Conservation (phyloP, 768 basidiomycete genomes). For the Naematelia encephala region DNA sequence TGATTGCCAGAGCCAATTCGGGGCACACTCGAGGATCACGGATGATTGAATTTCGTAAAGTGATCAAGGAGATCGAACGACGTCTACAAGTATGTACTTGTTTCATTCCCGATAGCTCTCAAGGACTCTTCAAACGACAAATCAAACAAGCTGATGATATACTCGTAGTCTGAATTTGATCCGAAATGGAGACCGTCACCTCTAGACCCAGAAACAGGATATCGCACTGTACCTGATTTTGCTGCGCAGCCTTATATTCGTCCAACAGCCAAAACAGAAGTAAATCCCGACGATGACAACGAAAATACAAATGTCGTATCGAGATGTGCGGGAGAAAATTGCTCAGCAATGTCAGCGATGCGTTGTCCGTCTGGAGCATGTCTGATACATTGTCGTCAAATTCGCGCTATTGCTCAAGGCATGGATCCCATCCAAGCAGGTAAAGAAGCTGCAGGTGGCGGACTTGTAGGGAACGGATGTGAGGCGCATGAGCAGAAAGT, state of each 20-base stretch:
- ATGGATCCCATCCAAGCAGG: conserved; percentile 27
- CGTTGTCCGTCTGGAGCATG: conserved; percentile 44
- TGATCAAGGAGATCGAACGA: conserved; percentile 62
- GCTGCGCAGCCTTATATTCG: conserved; percentile 70
- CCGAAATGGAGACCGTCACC: conserved; percentile 53
- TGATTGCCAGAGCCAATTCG: conserved; percentile 55
- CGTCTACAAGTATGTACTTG: conserved; percentile 58
- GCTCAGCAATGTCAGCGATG: conserved; percentile 34
- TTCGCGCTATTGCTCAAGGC: conserved; percentile 29
- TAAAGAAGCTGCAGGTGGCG: conserved; percentile 25
- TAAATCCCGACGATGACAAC: background rate
- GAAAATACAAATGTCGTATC: conserved; percentile 3
- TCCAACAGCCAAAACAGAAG: conserved; percentile 36
- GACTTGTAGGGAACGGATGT: conserved; percentile 45
- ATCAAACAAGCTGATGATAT: no score
- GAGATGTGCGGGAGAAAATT: conserved; percentile 18
- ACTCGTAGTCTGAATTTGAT: conserved; percentile 14
- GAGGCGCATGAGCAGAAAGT: conserved; percentile 50
- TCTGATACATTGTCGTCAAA: conserved; percentile 45
- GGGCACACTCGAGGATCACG: conserved; percentile 47
- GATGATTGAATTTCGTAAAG: conserved; percentile 53
- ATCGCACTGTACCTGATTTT: conserved; percentile 64
- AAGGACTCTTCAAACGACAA: no score
- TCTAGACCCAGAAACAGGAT: conserved; percentile 57
- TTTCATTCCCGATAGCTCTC: no score